Conservation (phyloP, 1,284 basidiomycete species). For the Testicularia cyperi region DNA sequence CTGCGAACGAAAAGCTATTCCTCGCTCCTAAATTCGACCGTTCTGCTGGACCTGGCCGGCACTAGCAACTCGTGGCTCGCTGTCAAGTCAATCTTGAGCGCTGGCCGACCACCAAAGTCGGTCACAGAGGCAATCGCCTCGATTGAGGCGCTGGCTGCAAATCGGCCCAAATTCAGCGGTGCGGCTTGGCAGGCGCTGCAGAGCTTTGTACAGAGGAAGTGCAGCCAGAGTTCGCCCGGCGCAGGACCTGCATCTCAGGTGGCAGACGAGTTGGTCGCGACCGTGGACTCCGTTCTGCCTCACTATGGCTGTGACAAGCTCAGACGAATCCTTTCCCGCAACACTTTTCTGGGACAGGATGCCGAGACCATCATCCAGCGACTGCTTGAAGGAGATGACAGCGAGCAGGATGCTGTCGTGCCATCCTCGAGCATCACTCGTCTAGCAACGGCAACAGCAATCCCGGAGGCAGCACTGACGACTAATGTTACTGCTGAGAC, state of each 20-base stretch:
- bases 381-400: conserved; percentile 34
- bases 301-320: conserved; percentile 30
- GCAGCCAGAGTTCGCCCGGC: not conserved
- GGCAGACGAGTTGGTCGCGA: conserved; percentile 19
- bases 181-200: conserved; percentile 27
- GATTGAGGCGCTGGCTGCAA: conserved; percentile 14
- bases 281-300: conserved; percentile 29
- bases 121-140: conserved; percentile 5
- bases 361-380: conserved; percentile 32
- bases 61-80: conserved; percentile 17
- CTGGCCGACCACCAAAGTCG: conserved; percentile 1
- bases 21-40: conserved; percentile 16
- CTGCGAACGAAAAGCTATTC: conserved; percentile 13
- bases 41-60: conserved; percentile 20
- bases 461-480: not conserved
- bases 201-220: not conserved
- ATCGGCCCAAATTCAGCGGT: conserved; percentile 21
- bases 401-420: not conserved
- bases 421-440: not conserved
- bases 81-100: conserved; percentile 9
- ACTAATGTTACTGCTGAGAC: not conserved
- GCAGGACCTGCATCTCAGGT: not conserved
- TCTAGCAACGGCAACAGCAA: not conserved
- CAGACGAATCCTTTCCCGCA: conserved; percentile 9
- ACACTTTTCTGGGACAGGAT: conserved; percentile 22